Evolutionary conservation across 768 basidiomycete species (phyloP).

Genomic region (Collybiopsis confluens): DNA sequence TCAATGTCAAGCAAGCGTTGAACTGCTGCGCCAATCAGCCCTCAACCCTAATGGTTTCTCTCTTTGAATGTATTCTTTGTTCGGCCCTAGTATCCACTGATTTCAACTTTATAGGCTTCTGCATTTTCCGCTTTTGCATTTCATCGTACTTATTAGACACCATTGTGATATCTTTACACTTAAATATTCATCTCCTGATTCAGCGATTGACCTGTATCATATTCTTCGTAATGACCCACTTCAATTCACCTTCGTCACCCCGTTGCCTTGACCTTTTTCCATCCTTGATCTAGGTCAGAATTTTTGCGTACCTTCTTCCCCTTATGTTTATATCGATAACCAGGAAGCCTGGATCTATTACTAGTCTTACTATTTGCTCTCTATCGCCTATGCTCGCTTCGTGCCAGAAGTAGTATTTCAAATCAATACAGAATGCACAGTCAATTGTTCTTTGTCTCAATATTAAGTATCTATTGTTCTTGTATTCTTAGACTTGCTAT

Average conservation of each 20-base stretch:
- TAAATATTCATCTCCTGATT: conserved; percentile 2
- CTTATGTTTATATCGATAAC: conserved; percentile 9
- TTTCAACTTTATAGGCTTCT: neutral
- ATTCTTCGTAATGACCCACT: no score
- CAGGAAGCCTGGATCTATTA: no score
- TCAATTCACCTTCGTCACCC: no score
- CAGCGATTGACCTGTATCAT: conserved; percentile 1
- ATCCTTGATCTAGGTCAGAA: no score
- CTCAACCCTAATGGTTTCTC: conserved; percentile 6
- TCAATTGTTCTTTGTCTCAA: no score
- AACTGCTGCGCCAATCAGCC: neutral
- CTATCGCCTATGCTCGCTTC: no score
- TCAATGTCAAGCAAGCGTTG: neutral
- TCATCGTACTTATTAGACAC: conserved; percentile 26
- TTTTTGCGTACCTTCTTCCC: neutral
- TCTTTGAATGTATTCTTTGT: neutral
- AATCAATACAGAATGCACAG: no score
- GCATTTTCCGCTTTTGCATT: conserved; percentile 5
- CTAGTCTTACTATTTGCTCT: no score
- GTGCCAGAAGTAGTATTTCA: no score
- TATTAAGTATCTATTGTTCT: no score
- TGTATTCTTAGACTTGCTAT: no score
- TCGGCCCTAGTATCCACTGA: conserved; percentile 9
- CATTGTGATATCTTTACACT: conserved; percentile 11
- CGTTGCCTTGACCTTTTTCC: no score